Percentiles rank a stretch among this genome's conserved stretches.
phyloP scores from a whole-genome alignment of 2,329 filamentous ascomycete genomes.

The Lachnellula willkommii region DNA sequence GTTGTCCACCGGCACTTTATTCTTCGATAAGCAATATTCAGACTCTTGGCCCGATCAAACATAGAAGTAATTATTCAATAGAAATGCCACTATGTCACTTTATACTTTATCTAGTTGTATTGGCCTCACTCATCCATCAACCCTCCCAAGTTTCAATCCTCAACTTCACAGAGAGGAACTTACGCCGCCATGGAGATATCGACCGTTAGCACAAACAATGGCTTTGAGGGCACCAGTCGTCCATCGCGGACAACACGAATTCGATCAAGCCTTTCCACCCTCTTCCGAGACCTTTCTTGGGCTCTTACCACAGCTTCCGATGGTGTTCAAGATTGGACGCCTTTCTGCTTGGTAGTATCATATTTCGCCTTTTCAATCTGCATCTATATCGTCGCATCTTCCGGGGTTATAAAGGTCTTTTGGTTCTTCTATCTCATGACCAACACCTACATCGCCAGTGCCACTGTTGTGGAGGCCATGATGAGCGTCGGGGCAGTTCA shows the following conservation, averaged over 20 bases:
- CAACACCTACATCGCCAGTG: conserved; percentile 40
- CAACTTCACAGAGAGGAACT: neutral
- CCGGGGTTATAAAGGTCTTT: conserved; percentile 35
- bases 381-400: conserved; percentile 37
- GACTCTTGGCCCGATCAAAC: neutral
- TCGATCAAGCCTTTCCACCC: neutral
- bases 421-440: conserved; percentile 41
- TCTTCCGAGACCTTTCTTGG: neutral
- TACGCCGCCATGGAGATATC: neutral
- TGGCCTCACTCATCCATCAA: neutral
- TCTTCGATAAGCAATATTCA: neutral
- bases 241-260: neutral
- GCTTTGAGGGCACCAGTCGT: neutral
- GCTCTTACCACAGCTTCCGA: conserved; percentile 2
- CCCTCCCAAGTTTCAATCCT: neutral
- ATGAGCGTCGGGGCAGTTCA: conserved; percentile 35
- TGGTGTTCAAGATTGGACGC: conserved; percentile 36
- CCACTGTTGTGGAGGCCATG: conserved; percentile 38
- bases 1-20: no score
- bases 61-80: neutral
- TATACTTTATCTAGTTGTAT: neutral
- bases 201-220: neutral
- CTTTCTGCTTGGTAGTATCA: conserved; percentile 36
- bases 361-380: conserved; percentile 39
- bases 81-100: neutral